Evolutionary conservation across 345 rosid species (phyloP).

Genomic region (Rhizophora apiculata): DNA sequence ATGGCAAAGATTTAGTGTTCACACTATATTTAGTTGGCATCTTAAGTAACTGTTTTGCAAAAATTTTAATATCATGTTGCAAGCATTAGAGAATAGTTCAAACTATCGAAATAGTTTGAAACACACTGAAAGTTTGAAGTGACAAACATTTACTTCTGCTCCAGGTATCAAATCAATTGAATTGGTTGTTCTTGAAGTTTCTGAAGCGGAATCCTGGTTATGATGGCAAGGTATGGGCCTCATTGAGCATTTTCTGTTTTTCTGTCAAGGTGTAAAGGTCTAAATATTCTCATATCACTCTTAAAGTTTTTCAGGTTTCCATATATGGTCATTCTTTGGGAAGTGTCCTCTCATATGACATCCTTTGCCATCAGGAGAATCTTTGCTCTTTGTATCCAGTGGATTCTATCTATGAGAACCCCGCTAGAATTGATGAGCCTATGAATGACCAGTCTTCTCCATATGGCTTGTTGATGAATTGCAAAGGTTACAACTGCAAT

Average conservation of each 20-base stretch:
- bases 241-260: slow-evolving; percentile 13
- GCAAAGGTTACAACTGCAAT: slow-evolving; percentile 27
- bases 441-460: slow-evolving; percentile 28
- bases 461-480: slow-evolving; percentile 20
- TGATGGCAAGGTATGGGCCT: slow-evolving; percentile 77
- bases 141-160: slow-evolving; percentile 15
- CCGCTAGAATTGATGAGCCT: slow-evolving; percentile 37
- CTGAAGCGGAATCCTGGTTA: slow-evolving; percentile 85
- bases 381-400: slow-evolving; percentile 80
- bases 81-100: no score
- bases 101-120: neutral
- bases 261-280: slow-evolving; percentile 17
- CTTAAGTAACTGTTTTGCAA: no score
- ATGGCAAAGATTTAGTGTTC: no score
- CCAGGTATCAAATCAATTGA: slow-evolving; percentile 92
- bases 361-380: slow-evolving; percentile 92
- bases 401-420: slow-evolving; percentile 61
- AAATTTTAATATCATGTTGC: no score
- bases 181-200: slow-evolving; percentile 69
- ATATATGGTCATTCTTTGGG: slow-evolving; percentile 96
- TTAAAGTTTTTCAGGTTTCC: slow-evolving; percentile 55
- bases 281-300: neutral
- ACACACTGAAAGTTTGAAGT: slow-evolving; percentile 14
- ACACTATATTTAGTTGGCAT: no score
- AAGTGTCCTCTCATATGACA: slow-evolving; percentile 95